Evolutionary conservation across 2,329 filamentous ascomycete species (phyloP), one percentile per base, ranked within the genome.

Genomic region (Paraconiothyrium brasiliense): DNA sequence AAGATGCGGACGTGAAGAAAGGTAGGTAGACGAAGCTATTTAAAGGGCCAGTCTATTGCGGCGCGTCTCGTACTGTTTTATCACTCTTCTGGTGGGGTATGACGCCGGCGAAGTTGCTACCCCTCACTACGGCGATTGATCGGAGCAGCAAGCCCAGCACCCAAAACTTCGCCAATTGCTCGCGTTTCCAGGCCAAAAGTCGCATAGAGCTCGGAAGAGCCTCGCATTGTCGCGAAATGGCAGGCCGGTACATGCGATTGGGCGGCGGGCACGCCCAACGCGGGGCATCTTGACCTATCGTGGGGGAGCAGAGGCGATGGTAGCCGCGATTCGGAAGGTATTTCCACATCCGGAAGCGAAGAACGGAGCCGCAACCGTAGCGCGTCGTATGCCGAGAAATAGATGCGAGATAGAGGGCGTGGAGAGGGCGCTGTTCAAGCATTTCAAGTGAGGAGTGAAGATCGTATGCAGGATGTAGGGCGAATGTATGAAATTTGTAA

Each of bases 121-220:
- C 68, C 71, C 72, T 73, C 72, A 67, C 49, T 63, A 10, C 49
- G 50, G 37, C 41, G 20, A 52, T 30, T 39, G 39, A 63, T 54
- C 72, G 71, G 71, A 55, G 58, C 54, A 55, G 58, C 51, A 66
- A 60, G 58, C 51, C 68, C 69, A 68, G 64, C 54, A 3, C 62
- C 52, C 16, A 20, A n/a, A 6, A 43, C 46, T 54, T 69, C 71
- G 70, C 72, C 62, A 62, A 32, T 68, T 57, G 22, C 70, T 71
- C 71, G 70, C 71, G 41, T 58, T 62, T 57, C 67, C 64, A 69
- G 70, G 68, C 68, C 67, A 62, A 69, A 69, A 62, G 62, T 74
- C 70, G 71, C 64, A 41, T 43, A 52, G 57, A 56, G 59, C 63
- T 71, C 69, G 69, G 68, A 11, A 62, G 27, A 44, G 43, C 8